phyloP scores from a whole-genome alignment of 169 alveolate species.

The Eimeria acervulina region DNA sequence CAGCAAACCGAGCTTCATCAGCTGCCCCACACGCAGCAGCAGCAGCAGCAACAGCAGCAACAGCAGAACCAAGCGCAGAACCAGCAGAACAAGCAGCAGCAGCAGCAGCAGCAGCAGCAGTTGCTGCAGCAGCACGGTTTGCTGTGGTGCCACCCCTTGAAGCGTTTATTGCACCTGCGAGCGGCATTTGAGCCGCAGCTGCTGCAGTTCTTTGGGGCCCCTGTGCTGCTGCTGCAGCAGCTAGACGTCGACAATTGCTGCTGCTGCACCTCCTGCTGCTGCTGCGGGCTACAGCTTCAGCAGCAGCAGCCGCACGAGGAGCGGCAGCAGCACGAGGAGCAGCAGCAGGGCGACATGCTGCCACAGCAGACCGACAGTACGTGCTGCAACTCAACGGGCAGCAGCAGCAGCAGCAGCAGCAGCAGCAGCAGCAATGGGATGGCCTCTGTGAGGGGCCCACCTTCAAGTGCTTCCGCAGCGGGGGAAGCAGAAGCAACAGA shows the following conservation, averaged over 20 bases:
- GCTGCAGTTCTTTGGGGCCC: constrained; percentile 15
- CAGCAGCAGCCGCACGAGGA: too few relatives aligned
- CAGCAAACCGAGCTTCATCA: too few relatives aligned
- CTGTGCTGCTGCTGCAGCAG: constrained; percentile 56
- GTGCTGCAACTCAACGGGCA: background rate
- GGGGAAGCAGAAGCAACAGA: background rate
- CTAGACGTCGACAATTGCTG: constrained; percentile 5
- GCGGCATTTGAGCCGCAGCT: constrained; percentile 26
- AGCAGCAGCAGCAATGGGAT: background rate
- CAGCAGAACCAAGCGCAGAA: background rate
- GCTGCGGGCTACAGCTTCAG: too few relatives aligned
- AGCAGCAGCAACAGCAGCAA: background rate
- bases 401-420: background rate
- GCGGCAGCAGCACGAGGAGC: background rate
- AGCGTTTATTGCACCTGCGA: constrained; percentile 12
- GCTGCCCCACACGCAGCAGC: too few relatives aligned
- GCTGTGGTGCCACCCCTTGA: constrained; percentile 21
- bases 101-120: background rate
- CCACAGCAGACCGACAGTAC: background rate
- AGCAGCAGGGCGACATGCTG: background rate
- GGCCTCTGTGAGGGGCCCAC: background rate
- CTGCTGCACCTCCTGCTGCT: background rate
- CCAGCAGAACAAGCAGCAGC: too few relatives aligned
- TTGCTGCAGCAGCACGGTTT: constrained; percentile 23
- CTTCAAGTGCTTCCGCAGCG: constrained; percentile 27